Conservation (phyloP, 2,329 filamentous ascomycete species). For the Fusarium equiseti region DNA sequence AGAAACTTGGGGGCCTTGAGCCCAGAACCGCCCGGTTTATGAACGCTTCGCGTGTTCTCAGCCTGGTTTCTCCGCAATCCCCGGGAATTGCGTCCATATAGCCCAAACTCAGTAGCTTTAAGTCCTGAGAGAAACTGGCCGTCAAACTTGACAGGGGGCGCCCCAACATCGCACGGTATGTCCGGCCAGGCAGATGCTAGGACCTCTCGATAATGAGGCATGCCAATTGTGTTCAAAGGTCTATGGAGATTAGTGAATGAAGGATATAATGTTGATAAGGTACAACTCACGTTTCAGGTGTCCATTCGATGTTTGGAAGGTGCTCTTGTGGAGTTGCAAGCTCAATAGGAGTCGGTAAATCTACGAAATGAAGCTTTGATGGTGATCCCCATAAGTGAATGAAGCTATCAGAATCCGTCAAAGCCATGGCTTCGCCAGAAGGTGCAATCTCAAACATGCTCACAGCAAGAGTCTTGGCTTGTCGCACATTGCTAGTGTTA, state of each 20-base stretch:
- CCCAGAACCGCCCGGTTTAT: constrained; percentile 69
- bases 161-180: constrained; percentile 85
- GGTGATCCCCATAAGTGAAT: constrained; percentile 92
- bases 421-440: constrained; percentile 85
- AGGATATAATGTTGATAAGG: too few relatives aligned
- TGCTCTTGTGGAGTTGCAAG: constrained; percentile 76
- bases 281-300: constrained; percentile 71
- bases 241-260: constrained; percentile 54
- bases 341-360: constrained; percentile 81
- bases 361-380: constrained; percentile 86
- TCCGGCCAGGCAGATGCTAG: constrained; percentile 93
- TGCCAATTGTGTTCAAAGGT: constrained; percentile 85
- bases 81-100: constrained; percentile 81
- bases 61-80: constrained; percentile 83
- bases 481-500: constrained; percentile 85
- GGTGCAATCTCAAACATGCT: constrained; percentile 87
- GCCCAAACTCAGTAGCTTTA: constrained; percentile 78
- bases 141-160: constrained; percentile 82
- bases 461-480: constrained; percentile 81
- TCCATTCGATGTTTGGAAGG: constrained; percentile 74
- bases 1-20: constrained; percentile 89
- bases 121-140: constrained; percentile 75
- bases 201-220: constrained; percentile 92
- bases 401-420: constrained; percentile 82
- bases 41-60: constrained; percentile 76